Base-by-base conservation (phyloP, 2,329 filamentous ascomycete species). In the Kalmusia sp. region DNA sequence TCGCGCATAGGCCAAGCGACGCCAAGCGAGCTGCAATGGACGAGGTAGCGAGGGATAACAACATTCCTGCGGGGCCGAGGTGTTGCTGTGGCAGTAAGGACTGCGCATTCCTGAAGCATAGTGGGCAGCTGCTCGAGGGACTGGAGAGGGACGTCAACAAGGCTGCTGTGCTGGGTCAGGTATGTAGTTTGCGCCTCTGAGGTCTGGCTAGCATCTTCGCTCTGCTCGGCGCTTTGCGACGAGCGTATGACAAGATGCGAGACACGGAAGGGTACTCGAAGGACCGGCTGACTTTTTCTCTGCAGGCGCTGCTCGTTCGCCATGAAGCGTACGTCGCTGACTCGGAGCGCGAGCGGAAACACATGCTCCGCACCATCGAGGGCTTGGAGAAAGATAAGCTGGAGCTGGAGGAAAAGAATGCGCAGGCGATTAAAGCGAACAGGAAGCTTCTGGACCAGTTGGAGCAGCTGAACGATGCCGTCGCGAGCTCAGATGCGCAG, bases 281-380 rank as follows among this genome's bases (percentile, higher is more conserved):
- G 22, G 24, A 35, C 79, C 81, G 62, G 78, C 89, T 96, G 77
- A 96, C 87, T 48, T 90, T 67, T 59, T 55, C 64, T 86, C 76
- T 79, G 84, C 87, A 98, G 95, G 92, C 92, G 55, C 83, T 99
- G 51, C 86, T 99, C 35, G 87, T 89, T 60, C 89, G 93, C 67
- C 93, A 99, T 84, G 93, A 98, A 80, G 87, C 90, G 54, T 97
- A 96, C 76, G 93, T 97, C 83, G 88, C 88, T 63, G 92, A 96
- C 74, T 92, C 93, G 54, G 92, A 96, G 79, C 86, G 87, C 64
- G 92, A 97, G 72, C 90, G 93, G 55, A 79, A 82, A 56, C 85
- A 88, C 56, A 86, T 97, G 76, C 83, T 85, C 38, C 76, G 80
- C 40, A 90, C 85, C 57, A 92, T 97, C 70, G 87, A 90, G 64